Evolutionary conservation across 1,139 yeast species (phyloP).

Genomic region (Petasospora rhodanensis): DNA sequence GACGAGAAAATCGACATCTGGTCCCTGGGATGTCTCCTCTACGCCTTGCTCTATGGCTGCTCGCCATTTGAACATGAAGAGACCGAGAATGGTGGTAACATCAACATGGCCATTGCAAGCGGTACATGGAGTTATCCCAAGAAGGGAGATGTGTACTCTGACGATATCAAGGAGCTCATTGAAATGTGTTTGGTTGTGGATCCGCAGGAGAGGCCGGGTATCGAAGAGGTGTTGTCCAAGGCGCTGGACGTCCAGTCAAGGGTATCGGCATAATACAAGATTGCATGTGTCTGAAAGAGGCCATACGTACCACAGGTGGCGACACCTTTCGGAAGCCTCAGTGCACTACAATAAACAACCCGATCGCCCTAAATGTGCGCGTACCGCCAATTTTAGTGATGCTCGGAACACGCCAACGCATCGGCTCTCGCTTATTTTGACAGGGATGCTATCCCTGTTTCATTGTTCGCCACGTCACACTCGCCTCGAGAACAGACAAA

Average conservation of each 20-base stretch:
- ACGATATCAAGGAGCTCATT: slow-evolving; percentile 52
- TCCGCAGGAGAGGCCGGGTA: slow-evolving; percentile 54
- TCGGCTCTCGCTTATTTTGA: too few relatives aligned
- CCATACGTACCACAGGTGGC: too few relatives aligned
- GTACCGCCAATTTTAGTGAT: too few relatives aligned
- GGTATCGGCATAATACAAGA: too few relatives aligned
- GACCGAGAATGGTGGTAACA: slow-evolving; percentile 74
- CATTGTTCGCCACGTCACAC: too few relatives aligned
- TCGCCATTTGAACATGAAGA: slow-evolving; percentile 90
- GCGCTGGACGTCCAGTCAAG: slow-evolving; percentile 35
- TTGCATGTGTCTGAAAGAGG: too few relatives aligned
- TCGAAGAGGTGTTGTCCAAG: slow-evolving; percentile 51
- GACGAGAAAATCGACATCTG: slow-evolving; percentile 82
- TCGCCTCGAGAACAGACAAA: too few relatives aligned
- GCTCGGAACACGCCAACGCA: too few relatives aligned
- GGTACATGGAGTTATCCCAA: slow-evolving; percentile 67
- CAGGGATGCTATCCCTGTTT: too few relatives aligned
- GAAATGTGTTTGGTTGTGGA: slow-evolving; percentile 56
- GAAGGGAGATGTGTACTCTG: slow-evolving; percentile 46
- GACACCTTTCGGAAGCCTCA: too few relatives aligned
- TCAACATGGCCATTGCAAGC: slow-evolving; percentile 69
- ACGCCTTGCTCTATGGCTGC: slow-evolving; percentile 68
- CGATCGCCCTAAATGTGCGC: too few relatives aligned
- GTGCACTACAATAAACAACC: too few relatives aligned
- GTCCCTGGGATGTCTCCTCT: slow-evolving; percentile 84